These are phyloP conservation scores for Gymnopilus dilepis DNA, from an alignment of 768 basidiomycete genomes.

Conservation along the genomic window DNA sequence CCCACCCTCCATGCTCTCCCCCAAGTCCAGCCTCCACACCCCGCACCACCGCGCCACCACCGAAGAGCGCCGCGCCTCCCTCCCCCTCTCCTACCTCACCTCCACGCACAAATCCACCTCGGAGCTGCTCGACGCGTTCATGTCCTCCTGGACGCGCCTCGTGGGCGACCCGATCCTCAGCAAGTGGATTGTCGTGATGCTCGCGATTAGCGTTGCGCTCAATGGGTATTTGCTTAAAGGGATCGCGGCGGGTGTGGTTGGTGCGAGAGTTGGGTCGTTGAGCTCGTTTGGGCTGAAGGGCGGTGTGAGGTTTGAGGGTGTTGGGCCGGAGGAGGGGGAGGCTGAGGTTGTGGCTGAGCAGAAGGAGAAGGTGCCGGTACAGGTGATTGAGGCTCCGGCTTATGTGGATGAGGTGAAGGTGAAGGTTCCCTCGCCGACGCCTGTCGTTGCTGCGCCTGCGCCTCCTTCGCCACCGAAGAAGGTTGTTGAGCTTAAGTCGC, in stretches of 20 bases:
- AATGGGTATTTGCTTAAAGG: constrained; percentile 95
- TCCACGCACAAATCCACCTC: constrained; percentile 32
- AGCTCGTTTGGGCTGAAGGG: constrained; percentile 27
- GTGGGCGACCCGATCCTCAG: constrained; percentile 93
- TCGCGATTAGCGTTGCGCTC: constrained; percentile 84
- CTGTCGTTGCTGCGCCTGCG: neutral
- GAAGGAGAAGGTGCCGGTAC: too few species aligned
- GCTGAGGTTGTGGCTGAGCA: constrained; percentile 32
- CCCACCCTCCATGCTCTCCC: constrained; percentile 20
- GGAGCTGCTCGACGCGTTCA: constrained; percentile 80
- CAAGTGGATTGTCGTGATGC: constrained; percentile 92
- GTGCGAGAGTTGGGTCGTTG: constrained; percentile 29
- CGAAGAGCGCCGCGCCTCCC: neutral
- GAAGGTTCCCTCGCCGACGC: neutral
- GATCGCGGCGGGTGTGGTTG: constrained; percentile 62
- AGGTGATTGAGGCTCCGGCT: constrained; percentile 24
- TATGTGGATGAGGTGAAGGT: neutral
- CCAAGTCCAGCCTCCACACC: neutral
- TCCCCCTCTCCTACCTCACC: constrained; percentile 1
- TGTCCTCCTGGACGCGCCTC: constrained; percentile 87
- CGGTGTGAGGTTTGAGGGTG: constrained; percentile 35
- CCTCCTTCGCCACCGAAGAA: neutral
- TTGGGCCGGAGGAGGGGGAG: constrained; percentile 22
- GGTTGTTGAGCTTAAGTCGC: constrained; percentile 8
- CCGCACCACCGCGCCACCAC: neutral